Base-by-base conservation (phyloP, 768 basidiomycete species). In the Tubosaeta brunneosetosa region DNA sequence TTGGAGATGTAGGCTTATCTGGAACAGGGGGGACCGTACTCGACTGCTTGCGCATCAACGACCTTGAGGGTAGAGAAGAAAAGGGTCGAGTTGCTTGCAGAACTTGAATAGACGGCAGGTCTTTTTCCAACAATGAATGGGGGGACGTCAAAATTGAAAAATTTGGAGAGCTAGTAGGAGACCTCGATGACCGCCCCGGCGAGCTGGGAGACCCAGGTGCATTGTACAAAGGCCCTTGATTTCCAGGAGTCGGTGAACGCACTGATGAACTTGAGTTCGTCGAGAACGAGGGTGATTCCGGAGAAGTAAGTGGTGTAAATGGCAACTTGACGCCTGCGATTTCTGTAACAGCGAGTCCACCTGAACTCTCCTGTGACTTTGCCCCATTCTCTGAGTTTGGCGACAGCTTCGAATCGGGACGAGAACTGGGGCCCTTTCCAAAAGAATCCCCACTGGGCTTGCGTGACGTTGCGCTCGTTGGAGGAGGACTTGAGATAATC, bases 391-490 rank as follows among this genome's bases (percentile, higher is more conserved):
- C 69, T 36, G 50, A 29, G 10, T 47, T 66, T 6, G 69, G 67
- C 5, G 69, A 66, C 37, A 71, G 56, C 51, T 71, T 74, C n/a
- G 75, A 76, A 44, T 74, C 74, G 13, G 73, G 69, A 10, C 72
- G 68, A 17, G 73, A 73, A 44, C 63, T 51, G 17, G 69, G 25
- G 17, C 57, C 55, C 12, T 42, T 65, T 9, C 56, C 62, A 27
- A 61, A 58, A 13, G 74, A 76, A 7, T 76, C 75, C n/a, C 59
- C 61, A 50, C 74, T 77, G 17, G 40, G 63, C 17, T 65, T 65
- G 42, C 67, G 66, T 44, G 57, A 51, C 17, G 64, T 41, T 51
- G 58, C 61, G 31, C 49, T 59, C 6, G 57, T 44, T n/a, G 60
- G 60, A 29, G 58, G 62, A 13, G 73, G 65, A 47, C 70, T 72